These are phyloP conservation scores for Prasinococcaceae sp. DNA, from an alignment of 139 green algal genomes.

Conservation along the genomic window DNA sequence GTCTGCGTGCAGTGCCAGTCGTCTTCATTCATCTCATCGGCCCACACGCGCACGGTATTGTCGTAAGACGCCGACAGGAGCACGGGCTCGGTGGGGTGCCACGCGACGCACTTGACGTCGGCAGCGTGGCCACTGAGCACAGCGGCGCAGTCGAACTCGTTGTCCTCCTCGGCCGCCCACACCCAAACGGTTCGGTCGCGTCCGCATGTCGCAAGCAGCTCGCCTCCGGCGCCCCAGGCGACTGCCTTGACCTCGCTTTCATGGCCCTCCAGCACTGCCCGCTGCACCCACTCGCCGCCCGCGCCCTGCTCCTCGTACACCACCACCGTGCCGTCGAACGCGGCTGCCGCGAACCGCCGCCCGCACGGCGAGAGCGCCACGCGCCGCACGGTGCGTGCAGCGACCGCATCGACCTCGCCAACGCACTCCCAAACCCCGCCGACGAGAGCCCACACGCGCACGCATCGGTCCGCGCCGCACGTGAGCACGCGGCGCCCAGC, in stretches of 20 bases:
- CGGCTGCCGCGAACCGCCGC: constrained; percentile 2
- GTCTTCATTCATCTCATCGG: constrained; percentile 16
- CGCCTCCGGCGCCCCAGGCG: constrained; percentile 62
- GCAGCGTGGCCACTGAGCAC: constrained; percentile 79
- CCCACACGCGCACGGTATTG: constrained; percentile 84
- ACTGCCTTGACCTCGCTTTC: constrained; percentile 84
- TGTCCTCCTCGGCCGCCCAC: constrained; percentile 64
- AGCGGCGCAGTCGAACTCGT: constrained; percentile 89
- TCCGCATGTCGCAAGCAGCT: constrained; percentile 76
- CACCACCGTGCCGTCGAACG: constrained; percentile 2
- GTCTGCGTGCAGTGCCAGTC: constrained; percentile 19
- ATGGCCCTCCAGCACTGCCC: constrained; percentile 74
- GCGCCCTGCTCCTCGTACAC: constrained; percentile 20
- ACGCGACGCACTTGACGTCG: constrained; percentile 88
- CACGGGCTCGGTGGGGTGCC: constrained; percentile 70
- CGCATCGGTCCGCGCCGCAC: too few relatives aligned
- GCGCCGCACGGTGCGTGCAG: neutral
- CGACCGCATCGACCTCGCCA: neutral
- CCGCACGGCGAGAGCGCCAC: constrained; percentile 5
- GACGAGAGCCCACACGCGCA: too few relatives aligned
- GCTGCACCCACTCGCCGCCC: constrained; percentile 67
- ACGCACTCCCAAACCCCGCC: too few relatives aligned
- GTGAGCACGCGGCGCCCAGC: too few relatives aligned
- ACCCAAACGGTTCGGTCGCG: constrained; percentile 91
- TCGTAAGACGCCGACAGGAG: constrained; percentile 80